phyloP scores from a whole-genome alignment of 148 eudicot genomes.

The Beta vulgaris region DNA sequence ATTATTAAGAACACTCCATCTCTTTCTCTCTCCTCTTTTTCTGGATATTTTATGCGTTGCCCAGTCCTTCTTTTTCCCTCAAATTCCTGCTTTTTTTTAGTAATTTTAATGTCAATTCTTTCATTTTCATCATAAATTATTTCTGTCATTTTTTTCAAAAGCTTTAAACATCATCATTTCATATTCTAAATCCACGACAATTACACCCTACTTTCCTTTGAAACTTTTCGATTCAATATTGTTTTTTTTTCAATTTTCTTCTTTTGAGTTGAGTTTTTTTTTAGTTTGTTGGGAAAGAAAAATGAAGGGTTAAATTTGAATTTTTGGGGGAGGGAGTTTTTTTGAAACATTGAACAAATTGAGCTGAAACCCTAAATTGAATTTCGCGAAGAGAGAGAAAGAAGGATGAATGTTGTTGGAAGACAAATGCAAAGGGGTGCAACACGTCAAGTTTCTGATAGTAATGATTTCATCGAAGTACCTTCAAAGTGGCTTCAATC shows the following conservation, averaged over 20 bases:
- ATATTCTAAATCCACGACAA: constrained; percentile 6
- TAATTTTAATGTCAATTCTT: too few species aligned
- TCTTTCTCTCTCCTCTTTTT: constrained; percentile 1
- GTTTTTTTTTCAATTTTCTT: not conserved
- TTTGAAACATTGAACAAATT: too few species aligned
- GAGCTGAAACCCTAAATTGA: constrained; percentile 25
- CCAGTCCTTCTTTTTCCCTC: not conserved
- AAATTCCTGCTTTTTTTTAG: not conserved
- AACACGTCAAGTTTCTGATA: constrained; percentile 41
- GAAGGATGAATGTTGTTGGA: constrained; percentile 43
- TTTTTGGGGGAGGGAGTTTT: not conserved
- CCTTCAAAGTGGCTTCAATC: constrained; percentile 66
- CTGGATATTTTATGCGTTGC: not conserved
- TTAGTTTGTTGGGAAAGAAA: not conserved
- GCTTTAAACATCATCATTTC: not conserved
- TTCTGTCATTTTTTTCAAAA: constrained; percentile 1
- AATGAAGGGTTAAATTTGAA: not conserved
- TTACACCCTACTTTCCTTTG: constrained; percentile 6
- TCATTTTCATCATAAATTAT: not conserved
- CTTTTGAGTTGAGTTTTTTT: not conserved
- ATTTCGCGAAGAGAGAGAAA: not conserved
- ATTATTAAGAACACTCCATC: too few species aligned
- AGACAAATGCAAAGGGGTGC: constrained; percentile 56
- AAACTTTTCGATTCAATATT: not conserved
- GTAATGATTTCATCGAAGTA: constrained; percentile 34